Percentiles rank a stretch among this genome's conserved stretches.
Evolutionary conservation across 306 rosid genomes (phyloP).

Genomic region (Canavalia gladiata): DNA sequence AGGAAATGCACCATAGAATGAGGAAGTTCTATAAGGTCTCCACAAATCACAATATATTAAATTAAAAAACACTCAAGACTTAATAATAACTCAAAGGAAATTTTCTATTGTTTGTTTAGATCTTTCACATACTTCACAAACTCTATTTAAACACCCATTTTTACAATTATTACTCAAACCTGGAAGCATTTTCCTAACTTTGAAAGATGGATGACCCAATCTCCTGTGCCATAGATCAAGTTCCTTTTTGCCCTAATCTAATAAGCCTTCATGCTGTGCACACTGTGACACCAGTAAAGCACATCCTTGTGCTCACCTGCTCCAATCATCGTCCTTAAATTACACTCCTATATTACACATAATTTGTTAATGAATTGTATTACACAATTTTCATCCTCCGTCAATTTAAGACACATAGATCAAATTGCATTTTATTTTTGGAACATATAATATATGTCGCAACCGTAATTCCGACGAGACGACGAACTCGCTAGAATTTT

Average conservation of each 20-base stretch:
- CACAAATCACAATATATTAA: background rate
- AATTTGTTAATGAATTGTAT: too few species aligned
- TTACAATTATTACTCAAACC: background rate
- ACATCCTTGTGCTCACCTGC: background rate
- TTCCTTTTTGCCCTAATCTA: background rate
- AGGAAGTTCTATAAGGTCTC: background rate
- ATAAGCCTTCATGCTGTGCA: background rate
- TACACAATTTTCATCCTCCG: too few species aligned
- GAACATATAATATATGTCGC: too few species aligned
- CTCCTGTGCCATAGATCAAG: background rate
- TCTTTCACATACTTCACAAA: background rate
- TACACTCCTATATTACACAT: too few species aligned
- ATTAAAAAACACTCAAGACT: background rate
- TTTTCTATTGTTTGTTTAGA: background rate
- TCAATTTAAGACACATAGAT: too few species aligned
- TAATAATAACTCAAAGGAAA: background rate
- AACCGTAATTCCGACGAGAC: too few species aligned
- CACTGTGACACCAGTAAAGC: background rate
- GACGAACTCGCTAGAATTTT: too few species aligned
- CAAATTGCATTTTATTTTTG: too few species aligned
- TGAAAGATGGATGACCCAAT: background rate
- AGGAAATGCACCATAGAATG: background rate
- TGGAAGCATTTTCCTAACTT: background rate
- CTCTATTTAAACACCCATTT: background rate
- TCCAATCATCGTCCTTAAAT: too few species aligned